phyloP scores from a whole-genome alignment of 352 stramenopile species.

The Blastocystis hominis region DNA sequence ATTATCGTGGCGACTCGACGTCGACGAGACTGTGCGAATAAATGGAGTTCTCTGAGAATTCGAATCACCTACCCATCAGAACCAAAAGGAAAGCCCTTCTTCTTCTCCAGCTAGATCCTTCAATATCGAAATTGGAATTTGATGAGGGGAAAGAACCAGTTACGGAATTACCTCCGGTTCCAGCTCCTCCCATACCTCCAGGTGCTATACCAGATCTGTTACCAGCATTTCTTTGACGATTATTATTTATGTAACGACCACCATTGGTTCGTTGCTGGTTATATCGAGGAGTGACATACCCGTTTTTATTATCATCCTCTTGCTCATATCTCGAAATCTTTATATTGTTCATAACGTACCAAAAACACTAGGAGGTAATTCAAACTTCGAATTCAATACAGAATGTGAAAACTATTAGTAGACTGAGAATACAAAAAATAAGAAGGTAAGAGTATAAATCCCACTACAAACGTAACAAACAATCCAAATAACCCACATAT shows the following conservation, averaged over 20 bases:
- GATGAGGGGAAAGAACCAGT: too few relatives aligned
- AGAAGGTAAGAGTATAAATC: background rate
- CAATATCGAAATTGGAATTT: background rate
- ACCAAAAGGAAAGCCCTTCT: background rate
- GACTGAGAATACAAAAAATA: background rate
- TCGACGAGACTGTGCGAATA: background rate
- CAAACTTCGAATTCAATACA: background rate
- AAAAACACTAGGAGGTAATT: background rate
- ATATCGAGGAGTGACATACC: background rate
- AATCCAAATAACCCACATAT: background rate
- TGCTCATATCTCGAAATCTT: background rate
- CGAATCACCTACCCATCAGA: background rate
- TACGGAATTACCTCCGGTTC: too few relatives aligned
- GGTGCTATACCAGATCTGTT: background rate
- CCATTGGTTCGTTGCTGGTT: conserved; percentile 3
- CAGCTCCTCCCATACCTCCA: too few relatives aligned
- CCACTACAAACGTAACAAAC: background rate
- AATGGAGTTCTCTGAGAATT: background rate
- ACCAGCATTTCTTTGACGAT: background rate
- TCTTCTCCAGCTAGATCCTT: background rate
- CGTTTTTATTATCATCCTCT: background rate
- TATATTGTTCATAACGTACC: background rate
- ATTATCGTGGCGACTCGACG: background rate
- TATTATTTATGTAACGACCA: conserved; percentile 18
- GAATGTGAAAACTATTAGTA: background rate